Evolutionary conservation across 208 protist genomes (phyloP), one percentile per base, ranked within the genome.

Genomic region (Trypanosoma platydactyli): DNA sequence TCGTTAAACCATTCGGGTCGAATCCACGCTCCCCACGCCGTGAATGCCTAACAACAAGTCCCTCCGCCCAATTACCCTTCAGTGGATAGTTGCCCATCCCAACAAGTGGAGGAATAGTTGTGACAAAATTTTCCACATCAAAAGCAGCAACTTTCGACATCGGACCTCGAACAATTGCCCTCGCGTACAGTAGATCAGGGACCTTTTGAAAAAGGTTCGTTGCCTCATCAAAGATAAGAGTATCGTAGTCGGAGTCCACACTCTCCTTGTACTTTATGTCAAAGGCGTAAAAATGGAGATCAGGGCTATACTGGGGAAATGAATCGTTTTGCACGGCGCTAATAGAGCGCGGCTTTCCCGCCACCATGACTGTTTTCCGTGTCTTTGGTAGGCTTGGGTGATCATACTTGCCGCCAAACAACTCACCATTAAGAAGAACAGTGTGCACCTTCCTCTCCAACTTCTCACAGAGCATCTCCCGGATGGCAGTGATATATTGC

Each of bases 381-480:
- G 48, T 64, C 61, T 82, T 77, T 25, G 73, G 74, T 12, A 95
- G 68, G 45, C 60, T 74, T 0, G 89, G 89, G 60, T 95, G 89
- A 29, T 91, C 82, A 51, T 93, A 95, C 76, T 95, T 95, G 30
- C 86, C 89, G 9, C 89, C 89, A 63, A 95, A 95, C 4, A 95
- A 72, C 56, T 95, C 89, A 20, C 89, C 89, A 59, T 95, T 90
- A 13, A 95, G 15, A 33, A 95, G 69, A 40, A 92, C 75, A 27
- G 78, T 86, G 38, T 74, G 65, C 13, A 73, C 18, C 53, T 73
- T 73, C 33, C 49, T 68, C 35, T 66, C 15, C 41, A 63, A 25
- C 35, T 68, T 65, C 62, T 81, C 62, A 29, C 72, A 73, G n/a
- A 91, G 55, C 30, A 87, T 61, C 68, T 81, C 73, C 7, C 88